Conservation (phyloP, 2,329 filamentous ascomycete species). For the Neurospora sp. region DNA sequence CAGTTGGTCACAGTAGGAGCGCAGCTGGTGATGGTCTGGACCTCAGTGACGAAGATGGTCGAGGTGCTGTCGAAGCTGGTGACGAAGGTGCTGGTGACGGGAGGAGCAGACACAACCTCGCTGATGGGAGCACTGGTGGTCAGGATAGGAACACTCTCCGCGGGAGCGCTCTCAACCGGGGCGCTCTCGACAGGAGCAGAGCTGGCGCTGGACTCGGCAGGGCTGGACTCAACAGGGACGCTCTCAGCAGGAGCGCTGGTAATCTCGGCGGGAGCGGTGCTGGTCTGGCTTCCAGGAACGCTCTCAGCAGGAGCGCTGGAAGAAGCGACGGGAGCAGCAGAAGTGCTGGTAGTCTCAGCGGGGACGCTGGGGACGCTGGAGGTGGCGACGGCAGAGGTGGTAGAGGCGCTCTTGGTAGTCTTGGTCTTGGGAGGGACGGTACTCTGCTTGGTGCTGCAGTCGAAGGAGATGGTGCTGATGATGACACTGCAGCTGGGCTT, state of each 20-base stretch:
- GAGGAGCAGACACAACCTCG: constrained; percentile 24
- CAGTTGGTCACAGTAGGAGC: constrained; percentile 34
- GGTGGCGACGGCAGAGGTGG: constrained; percentile 12
- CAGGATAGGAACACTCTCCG: constrained; percentile 33
- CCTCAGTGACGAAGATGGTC: constrained; percentile 18
- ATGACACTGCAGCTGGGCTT: constrained; percentile 58
- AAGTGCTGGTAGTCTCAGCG: neutral
- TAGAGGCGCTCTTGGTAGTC: constrained; percentile 5
- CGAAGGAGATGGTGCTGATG: constrained; percentile 65
- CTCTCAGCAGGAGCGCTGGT: constrained; percentile 1
- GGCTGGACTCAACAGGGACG: constrained; percentile 1
- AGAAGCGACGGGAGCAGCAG: constrained; percentile 12
- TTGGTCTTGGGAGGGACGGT: constrained; percentile 22
- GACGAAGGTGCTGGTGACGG: constrained; percentile 40
- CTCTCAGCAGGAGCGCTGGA: constrained; percentile 2
- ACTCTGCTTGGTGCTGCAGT: constrained; percentile 44
- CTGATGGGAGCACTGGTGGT: constrained; percentile 35
- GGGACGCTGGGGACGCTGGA: constrained; percentile 19
- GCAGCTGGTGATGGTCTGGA: constrained; percentile 41
- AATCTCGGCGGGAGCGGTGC: constrained; percentile 12
- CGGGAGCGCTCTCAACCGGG: constrained; percentile 15
- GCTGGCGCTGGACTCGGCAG: too few species aligned
- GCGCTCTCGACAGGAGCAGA: constrained; percentile 32
- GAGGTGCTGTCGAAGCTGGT: constrained; percentile 19
- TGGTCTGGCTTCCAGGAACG: constrained; percentile 16